These are phyloP conservation scores for Pseudogymnoascus sp. DNA, from an alignment of 2,329 filamentous ascomycete genomes.

Conservation along the genomic window DNA sequence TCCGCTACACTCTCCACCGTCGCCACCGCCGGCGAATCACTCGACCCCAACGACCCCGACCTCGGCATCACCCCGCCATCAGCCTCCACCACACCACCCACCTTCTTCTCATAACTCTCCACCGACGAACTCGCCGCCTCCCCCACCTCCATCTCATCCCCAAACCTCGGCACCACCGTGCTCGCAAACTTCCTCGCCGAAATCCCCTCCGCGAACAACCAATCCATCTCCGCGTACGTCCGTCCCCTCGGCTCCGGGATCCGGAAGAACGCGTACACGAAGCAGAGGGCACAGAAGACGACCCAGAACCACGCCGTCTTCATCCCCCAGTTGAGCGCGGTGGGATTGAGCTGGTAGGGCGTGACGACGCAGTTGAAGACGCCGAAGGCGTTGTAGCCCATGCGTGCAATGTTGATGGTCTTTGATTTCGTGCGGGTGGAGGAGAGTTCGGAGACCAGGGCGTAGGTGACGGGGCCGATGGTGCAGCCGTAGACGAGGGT, in stretches of 20 bases:
- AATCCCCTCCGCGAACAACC: slow-evolving; percentile 67
- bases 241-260: slow-evolving; percentile 69
- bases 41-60: background rate
- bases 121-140: background rate
- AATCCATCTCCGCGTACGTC: slow-evolving; percentile 75
- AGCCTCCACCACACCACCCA: background rate
- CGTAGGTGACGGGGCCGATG: slow-evolving; percentile 36
- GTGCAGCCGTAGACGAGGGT: slow-evolving; percentile 34
- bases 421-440: slow-evolving; percentile 11
- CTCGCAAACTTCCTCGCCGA: slow-evolving; percentile 63
- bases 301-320: slow-evolving; percentile 31
- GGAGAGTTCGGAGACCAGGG: background rate
- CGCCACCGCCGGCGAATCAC: background rate
- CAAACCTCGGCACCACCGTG: background rate
- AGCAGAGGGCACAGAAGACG: slow-evolving; percentile 68
- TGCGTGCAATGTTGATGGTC: slow-evolving; percentile 26
- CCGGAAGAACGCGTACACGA: slow-evolving; percentile 72
- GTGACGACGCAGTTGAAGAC: slow-evolving; percentile 22
- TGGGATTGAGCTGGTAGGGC: slow-evolving; percentile 33
- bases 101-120: background rate
- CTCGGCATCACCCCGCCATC: background rate
- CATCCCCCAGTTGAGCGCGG: slow-evolving; percentile 31
- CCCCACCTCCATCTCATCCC: background rate
- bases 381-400: slow-evolving; percentile 23
- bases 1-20: background rate